Base-by-base conservation (phyloP, 1,284 basidiomycete genomes). In the Flammula alnicola region DNA sequence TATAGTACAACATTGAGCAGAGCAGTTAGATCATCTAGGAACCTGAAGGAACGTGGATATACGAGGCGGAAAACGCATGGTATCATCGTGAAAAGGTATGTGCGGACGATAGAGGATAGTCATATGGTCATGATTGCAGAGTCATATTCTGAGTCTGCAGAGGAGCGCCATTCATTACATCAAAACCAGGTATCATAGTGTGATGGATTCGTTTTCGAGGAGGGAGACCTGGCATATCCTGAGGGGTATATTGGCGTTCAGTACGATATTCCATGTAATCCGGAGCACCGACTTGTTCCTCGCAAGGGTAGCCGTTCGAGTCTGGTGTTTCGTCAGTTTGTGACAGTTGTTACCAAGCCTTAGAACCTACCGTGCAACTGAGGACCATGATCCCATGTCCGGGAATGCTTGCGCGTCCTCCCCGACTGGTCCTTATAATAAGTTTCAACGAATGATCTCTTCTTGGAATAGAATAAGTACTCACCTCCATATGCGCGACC, bases 151-250 rank as follows among this genome's bases (percentile, higher is more conserved):
- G 74, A 32, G 76, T 63, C 56, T 80, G 80, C 56, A 82, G 56
- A 37, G 78, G 69, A 42, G 74, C 67, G 52, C 70, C 69, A 47
- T 66, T 74, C 63, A 77, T 65, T 60, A 75, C 77, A 62, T 78
- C 76, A 56, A 77, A 79, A 14, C 71, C 70, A 42, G 78, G 71
- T 64, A 83, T 79, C 73, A 83, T 77, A 50, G 55, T 32, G 58
- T 83, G 81, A 63, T 83, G 81, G 19, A 76, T 67, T 51, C 81
- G 77, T 67, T 83, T 84, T 61, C 81, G 72, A 14, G 80, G 77
- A 29, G 81, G 81, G 40, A 82, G 61, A 38, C 70, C 68, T 52
- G 77, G 65, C 56, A 81, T 71, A 54, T 80, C 79, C 67, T 81
- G 70, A 37, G 61, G 42, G 36, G 47, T 49, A 42, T 63, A 63